Evolutionary conservation across 345 rosid species (phyloP).

Genomic region (Durio zibethinus): DNA sequence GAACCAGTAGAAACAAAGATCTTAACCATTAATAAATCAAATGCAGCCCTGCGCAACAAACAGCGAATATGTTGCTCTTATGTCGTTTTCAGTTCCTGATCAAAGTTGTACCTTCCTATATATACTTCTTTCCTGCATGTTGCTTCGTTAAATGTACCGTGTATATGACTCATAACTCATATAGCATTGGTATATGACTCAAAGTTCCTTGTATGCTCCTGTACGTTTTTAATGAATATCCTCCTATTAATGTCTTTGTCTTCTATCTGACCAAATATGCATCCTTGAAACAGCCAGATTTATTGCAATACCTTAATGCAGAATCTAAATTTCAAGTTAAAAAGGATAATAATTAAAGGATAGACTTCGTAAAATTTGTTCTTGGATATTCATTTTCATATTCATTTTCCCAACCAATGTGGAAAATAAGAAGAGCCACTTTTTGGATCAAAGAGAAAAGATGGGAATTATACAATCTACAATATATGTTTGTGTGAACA

Average conservation of each 20-base stretch:
- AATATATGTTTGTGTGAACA: too few species aligned
- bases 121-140: background rate
- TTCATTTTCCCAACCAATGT: background rate
- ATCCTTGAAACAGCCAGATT: background rate
- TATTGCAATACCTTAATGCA: background rate
- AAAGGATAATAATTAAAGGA: background rate
- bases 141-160: background rate
- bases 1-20: background rate
- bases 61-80: background rate
- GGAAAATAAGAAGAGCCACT: background rate
- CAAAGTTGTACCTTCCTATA: constrained; percentile 1
- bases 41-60: constrained; percentile 1
- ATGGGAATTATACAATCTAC: too few species aligned
- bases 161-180: too few species aligned
- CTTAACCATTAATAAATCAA: background rate
- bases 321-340: background rate
- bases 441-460: background rate
- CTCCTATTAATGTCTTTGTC: background rate
- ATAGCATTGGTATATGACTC: background rate
- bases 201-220: background rate
- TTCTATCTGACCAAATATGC: background rate
- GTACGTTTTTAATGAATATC: background rate
- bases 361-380: background rate
- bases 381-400: background rate
- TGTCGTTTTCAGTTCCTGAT: background rate